Percentiles rank a stretch among this genome's conserved stretches.
phyloP scores from a whole-genome alignment of 1,284 basidiomycete species.

The Coriolopsis trogii region DNA sequence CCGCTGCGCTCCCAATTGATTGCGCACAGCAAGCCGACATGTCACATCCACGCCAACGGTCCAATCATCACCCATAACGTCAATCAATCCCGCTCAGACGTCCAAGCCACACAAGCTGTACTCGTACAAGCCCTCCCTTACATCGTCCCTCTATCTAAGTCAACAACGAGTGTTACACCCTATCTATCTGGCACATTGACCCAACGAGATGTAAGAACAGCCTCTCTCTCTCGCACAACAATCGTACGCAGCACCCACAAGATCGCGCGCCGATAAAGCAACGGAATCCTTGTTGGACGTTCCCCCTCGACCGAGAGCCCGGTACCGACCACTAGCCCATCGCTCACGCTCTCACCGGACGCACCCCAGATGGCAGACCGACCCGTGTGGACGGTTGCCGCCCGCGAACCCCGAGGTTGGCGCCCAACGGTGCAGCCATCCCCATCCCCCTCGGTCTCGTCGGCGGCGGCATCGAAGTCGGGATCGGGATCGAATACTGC shows the following conservation, averaged over 20 bases:
- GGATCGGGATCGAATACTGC: neutral
- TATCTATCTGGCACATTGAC: no score
- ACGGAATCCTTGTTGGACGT: no score
- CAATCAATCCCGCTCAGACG: no score
- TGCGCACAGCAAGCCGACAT: conserved; percentile 8
- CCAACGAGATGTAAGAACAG: no score
- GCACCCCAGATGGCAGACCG: conserved; percentile 31
- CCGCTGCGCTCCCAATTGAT: conserved; percentile 10
- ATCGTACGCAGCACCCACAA: no score
- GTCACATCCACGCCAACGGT: neutral
- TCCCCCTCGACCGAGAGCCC: conserved; percentile 2
- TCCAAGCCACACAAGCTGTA: no score
- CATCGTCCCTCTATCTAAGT: no score
- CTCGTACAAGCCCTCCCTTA: no score
- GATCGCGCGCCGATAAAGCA: no score
- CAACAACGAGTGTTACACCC: no score
- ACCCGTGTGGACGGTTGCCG: conserved; percentile 25
- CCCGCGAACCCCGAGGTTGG: conserved; percentile 22
- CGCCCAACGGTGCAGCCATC: conserved; percentile 18
- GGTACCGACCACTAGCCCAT: conserved; percentile 6
- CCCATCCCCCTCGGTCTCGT: conserved; percentile 11
- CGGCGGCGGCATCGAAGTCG: conserved; percentile 17
- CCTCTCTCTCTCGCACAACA: no score
- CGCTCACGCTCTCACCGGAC: conserved; percentile 18
- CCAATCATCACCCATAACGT: conserved; percentile 6